Conservation (phyloP, 768 basidiomycete genomes). For the Sarcodon aspratus region DNA sequence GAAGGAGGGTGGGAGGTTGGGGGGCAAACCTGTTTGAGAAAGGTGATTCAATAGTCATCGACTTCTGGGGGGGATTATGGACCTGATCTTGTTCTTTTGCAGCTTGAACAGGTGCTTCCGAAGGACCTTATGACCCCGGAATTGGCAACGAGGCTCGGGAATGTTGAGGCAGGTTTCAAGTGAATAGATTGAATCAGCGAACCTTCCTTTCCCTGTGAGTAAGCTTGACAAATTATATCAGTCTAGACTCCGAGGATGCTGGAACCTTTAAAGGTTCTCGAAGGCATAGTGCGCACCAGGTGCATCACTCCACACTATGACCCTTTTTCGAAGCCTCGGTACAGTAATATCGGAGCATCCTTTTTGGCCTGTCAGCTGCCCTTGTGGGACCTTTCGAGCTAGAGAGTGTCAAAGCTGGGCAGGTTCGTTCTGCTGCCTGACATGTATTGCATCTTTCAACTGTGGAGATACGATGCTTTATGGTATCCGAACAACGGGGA, state of each 20-base stretch:
- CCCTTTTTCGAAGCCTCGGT: neutral
- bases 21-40: slow-evolving; percentile 50
- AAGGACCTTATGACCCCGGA: neutral
- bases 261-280: neutral
- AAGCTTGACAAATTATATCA: too few relatives aligned
- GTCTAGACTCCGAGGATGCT: too few relatives aligned
- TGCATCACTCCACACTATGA: neutral
- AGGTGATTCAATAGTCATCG: slow-evolving; percentile 29
- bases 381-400: neutral
- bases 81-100: too few relatives aligned
- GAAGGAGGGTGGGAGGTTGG: slow-evolving; percentile 83
- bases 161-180: too few relatives aligned
- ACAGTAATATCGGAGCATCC: neutral
- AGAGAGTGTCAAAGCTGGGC: neutral
- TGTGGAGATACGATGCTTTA: too few relatives aligned
- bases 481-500: too few relatives aligned
- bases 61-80: neutral
- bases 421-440: neutral
- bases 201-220: too few relatives aligned
- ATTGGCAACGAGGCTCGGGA: neutral
- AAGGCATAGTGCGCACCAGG: neutral
- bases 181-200: too few relatives aligned
- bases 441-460: neutral
- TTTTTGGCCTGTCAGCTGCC: neutral
- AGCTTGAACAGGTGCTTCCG: too few relatives aligned